These are phyloP conservation scores for Globisporangium nunn DNA, from an alignment of 352 stramenopile genomes.

Conservation along the genomic window DNA sequence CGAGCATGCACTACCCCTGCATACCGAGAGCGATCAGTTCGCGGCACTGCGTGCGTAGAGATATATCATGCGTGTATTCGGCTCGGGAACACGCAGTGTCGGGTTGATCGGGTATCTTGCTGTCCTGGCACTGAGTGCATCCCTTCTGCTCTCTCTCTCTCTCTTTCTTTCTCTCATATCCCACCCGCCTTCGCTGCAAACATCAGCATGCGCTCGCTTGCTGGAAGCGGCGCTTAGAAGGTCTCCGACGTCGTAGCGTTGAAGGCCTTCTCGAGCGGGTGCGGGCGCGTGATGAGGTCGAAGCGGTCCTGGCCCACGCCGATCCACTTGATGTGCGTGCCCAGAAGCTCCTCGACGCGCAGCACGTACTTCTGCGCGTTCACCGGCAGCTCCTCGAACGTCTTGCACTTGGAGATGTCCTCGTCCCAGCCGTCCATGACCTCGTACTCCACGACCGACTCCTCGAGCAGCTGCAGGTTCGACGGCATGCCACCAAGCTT, in stretches of 20 bases:
- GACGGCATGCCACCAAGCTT: conserved; percentile 93
- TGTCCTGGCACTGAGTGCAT: neutral
- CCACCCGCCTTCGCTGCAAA: neutral
- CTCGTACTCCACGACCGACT: conserved; percentile 96
- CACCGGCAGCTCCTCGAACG: conserved; percentile 94
- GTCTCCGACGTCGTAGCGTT: conserved; percentile 8
- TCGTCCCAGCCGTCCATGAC: conserved; percentile 92
- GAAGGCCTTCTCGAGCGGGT: conserved; percentile 73
- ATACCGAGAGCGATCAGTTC: too few species aligned
- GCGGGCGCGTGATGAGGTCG: conserved; percentile 89
- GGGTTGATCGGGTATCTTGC: neutral
- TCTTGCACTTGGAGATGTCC: conserved; percentile 94
- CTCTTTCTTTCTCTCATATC: neutral
- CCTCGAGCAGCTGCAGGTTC: conserved; percentile 88
- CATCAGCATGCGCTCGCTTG: neutral
- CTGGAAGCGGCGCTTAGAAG: conserved; percentile 2
- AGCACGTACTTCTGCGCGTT: conserved; percentile 96
- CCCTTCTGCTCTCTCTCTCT: neutral
- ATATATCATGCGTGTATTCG: neutral
- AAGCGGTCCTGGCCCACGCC: conserved; percentile 94
- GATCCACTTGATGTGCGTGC: conserved; percentile 97
- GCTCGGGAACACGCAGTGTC: neutral
- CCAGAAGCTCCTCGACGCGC: conserved; percentile 94
- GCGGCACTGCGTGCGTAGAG: neutral
- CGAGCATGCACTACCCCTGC: too few species aligned